Percentiles rank a stretch among this genome's conserved stretches.
Conservation (phyloP, 768 basidiomycete genomes). For the Leccinum disarticulatum region DNA sequence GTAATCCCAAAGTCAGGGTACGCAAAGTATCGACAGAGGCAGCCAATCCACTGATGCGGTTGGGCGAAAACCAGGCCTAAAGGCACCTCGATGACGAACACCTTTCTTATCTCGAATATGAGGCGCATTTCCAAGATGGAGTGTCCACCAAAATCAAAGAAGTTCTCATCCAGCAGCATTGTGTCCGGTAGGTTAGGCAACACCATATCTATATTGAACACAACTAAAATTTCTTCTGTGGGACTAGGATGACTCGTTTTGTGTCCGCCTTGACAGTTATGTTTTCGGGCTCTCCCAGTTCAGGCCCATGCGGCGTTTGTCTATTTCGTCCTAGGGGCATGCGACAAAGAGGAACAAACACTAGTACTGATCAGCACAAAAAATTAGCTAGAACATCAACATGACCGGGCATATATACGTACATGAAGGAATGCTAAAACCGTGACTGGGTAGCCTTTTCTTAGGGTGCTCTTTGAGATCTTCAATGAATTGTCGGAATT, state of each 20-base stretch:
- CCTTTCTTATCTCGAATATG: slow-evolving; percentile 94
- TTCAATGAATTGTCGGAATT: slow-evolving; percentile 86
- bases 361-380: slow-evolving; percentile 38
- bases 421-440: slow-evolving; percentile 87
- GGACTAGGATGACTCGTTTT: slow-evolving; percentile 45
- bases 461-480: slow-evolving; percentile 94
- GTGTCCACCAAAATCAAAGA: slow-evolving; percentile 98
- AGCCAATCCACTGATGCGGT: slow-evolving; percentile 74
- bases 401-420: slow-evolving; percentile 33
- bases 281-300: slow-evolving; percentile 37
- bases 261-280: slow-evolving; percentile 29
- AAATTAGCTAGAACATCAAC: slow-evolving; percentile 4
- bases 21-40: slow-evolving; percentile 71
- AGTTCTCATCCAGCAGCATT: slow-evolving; percentile 87
- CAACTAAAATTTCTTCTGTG: slow-evolving; percentile 69
- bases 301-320: slow-evolving; percentile 65
- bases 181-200: slow-evolving; percentile 78
- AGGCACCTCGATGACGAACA: slow-evolving; percentile 87
- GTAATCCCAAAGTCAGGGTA: slow-evolving; percentile 77
- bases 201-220: slow-evolving; percentile 66
- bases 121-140: slow-evolving; percentile 97
- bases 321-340: slow-evolving; percentile 99
- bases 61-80: slow-evolving; percentile 88
- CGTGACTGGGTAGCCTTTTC: slow-evolving; percentile 78
- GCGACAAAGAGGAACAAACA: slow-evolving; percentile 89